Evolutionary conservation across 73 alveolate species (phyloP).

Genomic region (Tetrahymena malaccensis): DNA sequence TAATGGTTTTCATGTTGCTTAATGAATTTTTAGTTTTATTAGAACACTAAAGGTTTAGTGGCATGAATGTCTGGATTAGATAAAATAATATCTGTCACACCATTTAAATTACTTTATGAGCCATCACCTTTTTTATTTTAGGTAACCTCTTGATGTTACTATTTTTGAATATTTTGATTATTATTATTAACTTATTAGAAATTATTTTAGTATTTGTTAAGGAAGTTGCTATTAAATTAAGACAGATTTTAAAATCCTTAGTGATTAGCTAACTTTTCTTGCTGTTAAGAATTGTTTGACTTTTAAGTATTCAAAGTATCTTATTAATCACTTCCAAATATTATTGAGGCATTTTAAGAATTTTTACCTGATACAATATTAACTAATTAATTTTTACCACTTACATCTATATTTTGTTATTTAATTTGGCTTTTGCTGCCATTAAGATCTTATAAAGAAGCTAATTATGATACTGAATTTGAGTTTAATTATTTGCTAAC

Average conservation of each 20-base stretch:
- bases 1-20: not conserved
- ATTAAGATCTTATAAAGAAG: not conserved
- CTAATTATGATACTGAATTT: not conserved
- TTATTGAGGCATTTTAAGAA: not conserved
- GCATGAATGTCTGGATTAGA: not conserved
- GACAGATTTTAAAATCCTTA: not conserved
- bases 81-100: not conserved
- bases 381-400: not conserved
- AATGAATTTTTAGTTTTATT: not conserved
- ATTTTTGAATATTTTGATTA: not conserved
- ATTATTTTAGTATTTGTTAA: no score
- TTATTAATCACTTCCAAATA: not conserved
- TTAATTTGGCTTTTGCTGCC: not conserved
- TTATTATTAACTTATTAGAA: not conserved
- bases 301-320: not conserved
- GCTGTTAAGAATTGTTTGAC: not conserved
- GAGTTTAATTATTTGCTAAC: not conserved
- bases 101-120: not conserved
- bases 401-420: not conserved
- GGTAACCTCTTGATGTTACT: not conserved
- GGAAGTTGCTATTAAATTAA: no score
- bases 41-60: not conserved
- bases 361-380: not conserved
- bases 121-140: not conserved
- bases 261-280: no score